A percentile compares a stretch with the other conserved stretches of the same genome.
These are phyloP conservation scores for Diplotaxis tenuifolia DNA, from an alignment of 345 rosid genomes.

Conservation along the genomic window DNA sequence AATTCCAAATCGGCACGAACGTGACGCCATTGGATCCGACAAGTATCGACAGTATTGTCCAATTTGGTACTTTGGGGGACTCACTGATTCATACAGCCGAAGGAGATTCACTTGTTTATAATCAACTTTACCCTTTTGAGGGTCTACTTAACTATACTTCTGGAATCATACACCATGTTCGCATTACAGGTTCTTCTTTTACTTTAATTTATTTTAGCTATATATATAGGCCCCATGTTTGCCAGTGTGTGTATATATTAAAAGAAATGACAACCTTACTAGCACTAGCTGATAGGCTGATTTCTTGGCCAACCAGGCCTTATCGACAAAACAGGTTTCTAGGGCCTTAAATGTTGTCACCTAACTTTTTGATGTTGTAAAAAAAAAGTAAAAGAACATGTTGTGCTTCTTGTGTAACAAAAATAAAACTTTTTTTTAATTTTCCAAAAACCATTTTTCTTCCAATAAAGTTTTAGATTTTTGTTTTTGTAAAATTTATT, in stretches of 20 bases:
- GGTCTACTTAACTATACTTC: slow-evolving; percentile 91
- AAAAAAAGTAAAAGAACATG: too few relatives aligned
- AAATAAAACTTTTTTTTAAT: too few relatives aligned
- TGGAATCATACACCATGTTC: slow-evolving; percentile 92
- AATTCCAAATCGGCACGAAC: slow-evolving; percentile 63
- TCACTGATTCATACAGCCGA: slow-evolving; percentile 43
- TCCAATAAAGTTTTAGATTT: too few relatives aligned
- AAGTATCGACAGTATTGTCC: slow-evolving; percentile 58
- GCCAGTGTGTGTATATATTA: neutral
- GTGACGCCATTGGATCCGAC: slow-evolving; percentile 64
- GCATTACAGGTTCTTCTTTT: slow-evolving; percentile 53
- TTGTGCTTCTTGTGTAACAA: too few relatives aligned
- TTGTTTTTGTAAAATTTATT: too few relatives aligned
- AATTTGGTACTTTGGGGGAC: slow-evolving; percentile 43
- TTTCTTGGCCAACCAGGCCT: too few relatives aligned
- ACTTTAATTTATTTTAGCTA: neutral
- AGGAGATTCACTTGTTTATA: slow-evolving; percentile 70
- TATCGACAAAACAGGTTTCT: too few relatives aligned
- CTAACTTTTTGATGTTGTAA: too few relatives aligned
- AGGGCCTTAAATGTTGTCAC: too few relatives aligned
- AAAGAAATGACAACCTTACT: neutral
- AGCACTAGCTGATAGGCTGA: too few relatives aligned
- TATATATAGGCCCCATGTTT: neutral
- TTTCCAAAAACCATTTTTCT: too few relatives aligned
- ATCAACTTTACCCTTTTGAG: slow-evolving; percentile 79